Evolutionary conservation across 345 rosid genomes (phyloP).

Genomic region (Lepidium aucheri): DNA sequence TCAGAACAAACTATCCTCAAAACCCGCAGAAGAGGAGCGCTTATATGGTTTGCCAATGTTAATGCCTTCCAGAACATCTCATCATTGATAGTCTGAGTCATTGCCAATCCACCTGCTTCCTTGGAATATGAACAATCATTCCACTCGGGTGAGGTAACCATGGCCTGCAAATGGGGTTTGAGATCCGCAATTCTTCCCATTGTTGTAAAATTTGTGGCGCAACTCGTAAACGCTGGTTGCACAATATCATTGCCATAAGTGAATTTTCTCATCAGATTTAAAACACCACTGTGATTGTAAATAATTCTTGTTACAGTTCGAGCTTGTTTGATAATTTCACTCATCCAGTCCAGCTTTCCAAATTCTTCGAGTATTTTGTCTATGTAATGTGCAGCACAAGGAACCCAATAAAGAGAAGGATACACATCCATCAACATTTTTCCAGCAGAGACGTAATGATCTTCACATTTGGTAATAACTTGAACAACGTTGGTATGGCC

Average conservation of each 20-base stretch:
- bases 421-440: constrained; percentile 53
- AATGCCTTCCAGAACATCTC: constrained; percentile 78
- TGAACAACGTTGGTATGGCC: constrained; percentile 69
- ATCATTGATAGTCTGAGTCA: constrained; percentile 55
- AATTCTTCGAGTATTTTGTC: constrained; percentile 79
- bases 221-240: constrained; percentile 46
- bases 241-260: constrained; percentile 70
- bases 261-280: constrained; percentile 69
- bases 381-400: constrained; percentile 66
- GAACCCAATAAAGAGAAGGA: constrained; percentile 81
- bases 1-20: constrained; percentile 44
- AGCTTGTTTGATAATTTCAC: constrained; percentile 61
- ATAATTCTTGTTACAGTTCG: constrained; percentile 68
- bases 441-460: constrained; percentile 49
- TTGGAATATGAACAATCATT: constrained; percentile 56
- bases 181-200: constrained; percentile 51
- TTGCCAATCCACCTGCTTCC: constrained; percentile 60
- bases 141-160: constrained; percentile 93
- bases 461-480: constrained; percentile 67
- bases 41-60: constrained; percentile 40
- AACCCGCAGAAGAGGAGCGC: constrained; percentile 61
- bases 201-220: constrained; percentile 64
- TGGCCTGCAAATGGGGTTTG: constrained; percentile 57
- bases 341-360: constrained; percentile 44
- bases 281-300: constrained; percentile 57